Conservation (phyloP, 176 grass and related monocot species). For the Triticum monococcum region DNA sequence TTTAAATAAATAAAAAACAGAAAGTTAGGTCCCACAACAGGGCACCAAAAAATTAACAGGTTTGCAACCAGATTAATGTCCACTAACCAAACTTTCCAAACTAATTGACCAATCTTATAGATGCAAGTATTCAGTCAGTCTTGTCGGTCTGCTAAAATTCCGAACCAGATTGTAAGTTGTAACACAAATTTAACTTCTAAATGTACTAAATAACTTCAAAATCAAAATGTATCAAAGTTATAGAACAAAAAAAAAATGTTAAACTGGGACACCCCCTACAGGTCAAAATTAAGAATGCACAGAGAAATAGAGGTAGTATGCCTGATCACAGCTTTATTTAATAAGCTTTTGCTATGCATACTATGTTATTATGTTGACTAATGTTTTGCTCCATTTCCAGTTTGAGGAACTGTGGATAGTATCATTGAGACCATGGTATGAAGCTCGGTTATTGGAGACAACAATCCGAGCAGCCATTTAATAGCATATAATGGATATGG, state of each 20-base stretch:
- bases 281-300: not conserved
- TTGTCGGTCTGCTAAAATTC: no score
- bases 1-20: not conserved
- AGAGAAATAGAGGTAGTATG: not conserved
- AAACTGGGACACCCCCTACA: no score
- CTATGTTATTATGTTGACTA: not conserved
- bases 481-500: no score
- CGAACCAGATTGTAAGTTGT: not conserved
- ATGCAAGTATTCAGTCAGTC: no score
- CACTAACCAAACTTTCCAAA: slow-evolving; percentile 5
- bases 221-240: not conserved
- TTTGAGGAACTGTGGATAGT: not conserved
- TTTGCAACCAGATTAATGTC: not conserved
- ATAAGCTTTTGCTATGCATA: not conserved
- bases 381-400: not conserved
- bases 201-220: not conserved
- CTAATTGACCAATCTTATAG: no score
- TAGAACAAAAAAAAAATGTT: not conserved
- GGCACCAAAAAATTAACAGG: not conserved
- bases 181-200: not conserved
- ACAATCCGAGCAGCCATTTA: no score
- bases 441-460: not conserved
- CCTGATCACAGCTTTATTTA: not conserved
- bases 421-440: not conserved
- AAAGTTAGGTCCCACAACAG: not conserved